phyloP scores from a whole-genome alignment of 805 yeast genomes.

The Cyberlindnera nakhonratchasimensis region DNA sequence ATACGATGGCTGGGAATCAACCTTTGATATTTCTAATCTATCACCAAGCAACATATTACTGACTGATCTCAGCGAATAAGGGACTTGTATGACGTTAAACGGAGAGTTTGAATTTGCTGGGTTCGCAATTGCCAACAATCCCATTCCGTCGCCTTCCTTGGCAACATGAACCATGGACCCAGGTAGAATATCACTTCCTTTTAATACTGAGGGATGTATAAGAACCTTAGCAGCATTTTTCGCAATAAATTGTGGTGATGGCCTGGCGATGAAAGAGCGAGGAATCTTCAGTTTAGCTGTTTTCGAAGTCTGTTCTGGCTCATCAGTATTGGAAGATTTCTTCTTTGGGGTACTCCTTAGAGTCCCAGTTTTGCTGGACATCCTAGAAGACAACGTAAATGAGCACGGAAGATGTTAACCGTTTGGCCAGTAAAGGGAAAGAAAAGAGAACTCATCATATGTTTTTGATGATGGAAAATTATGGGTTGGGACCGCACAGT shows the following conservation, averaged over 20 bases:
- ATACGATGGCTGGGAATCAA: conserved; percentile 45
- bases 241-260: conserved; percentile 27
- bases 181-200: conserved; percentile 41
- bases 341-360: conserved; percentile 29
- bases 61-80: conserved; percentile 41
- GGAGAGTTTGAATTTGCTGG: conserved; percentile 34
- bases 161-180: conserved; percentile 46
- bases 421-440: too few species aligned
- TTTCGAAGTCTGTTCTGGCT: conserved; percentile 19
- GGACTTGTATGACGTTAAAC: conserved; percentile 44
- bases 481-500: not conserved
- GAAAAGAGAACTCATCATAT: not conserved
- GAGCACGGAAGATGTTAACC: not conserved
- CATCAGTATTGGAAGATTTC: conserved; percentile 21
- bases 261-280: conserved; percentile 37
- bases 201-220: conserved; percentile 42
- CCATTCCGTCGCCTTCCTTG: conserved; percentile 41
- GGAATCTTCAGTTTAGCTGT: conserved; percentile 35
- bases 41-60: conserved; percentile 49
- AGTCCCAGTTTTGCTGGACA: conserved; percentile 20
- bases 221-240: conserved; percentile 37
- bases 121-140: conserved; percentile 42
- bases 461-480: not conserved
- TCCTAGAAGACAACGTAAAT: not conserved
- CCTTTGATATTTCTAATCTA: conserved; percentile 44